Evolutionary conservation across 257 asterid species (phyloP), one percentile per base, ranked within the genome.

Genomic region (Nicotiana paniculata): DNA sequence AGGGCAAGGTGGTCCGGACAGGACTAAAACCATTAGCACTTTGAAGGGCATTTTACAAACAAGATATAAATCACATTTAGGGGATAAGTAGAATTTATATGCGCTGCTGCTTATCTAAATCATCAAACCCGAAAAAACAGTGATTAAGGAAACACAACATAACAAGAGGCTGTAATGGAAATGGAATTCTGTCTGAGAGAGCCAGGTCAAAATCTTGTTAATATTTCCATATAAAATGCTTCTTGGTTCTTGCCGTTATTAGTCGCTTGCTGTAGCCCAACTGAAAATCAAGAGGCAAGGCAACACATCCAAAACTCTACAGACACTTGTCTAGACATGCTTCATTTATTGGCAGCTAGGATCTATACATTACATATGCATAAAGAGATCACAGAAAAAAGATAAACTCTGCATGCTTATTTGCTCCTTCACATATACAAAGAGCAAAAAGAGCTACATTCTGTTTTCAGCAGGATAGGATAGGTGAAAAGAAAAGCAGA

Each of bases 391-490:
- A 37, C 3, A 12, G 11, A 58, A 70, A 70, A 17, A n/a, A 70
- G 30, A 43, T 43, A 9, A 70, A 24, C 59, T 46, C 35, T 21
- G 16, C 5, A 51, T 7, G 62, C 12, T 26, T 51, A 75, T 51
- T 75, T 51, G 43, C 37, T 75, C 80, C 63, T 74, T 74, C 62
- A 75, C 63, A 26, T 15, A 48, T 48, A 75, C 79, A 75, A 75
- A 75, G 43, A 51, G 79, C 39, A 74, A 74, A 46, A 37, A n/a
- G 53, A 26, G 79, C 35, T 21, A 48, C 12, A 8, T 48, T 26
- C 9, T 74, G 79, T 51, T 26, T 3, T 74, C 79, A 74, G 79
- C 15, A 28, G 79, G 63, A 15, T 48, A 74, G 21, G 8, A 26
- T 74, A 15, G 43, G 63, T 24, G 3, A 46, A 74, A 5, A 74